These are phyloP conservation scores for Monosporozyma servazzii DNA, from an alignment of 805 yeast species.

Conservation along the genomic window DNA sequence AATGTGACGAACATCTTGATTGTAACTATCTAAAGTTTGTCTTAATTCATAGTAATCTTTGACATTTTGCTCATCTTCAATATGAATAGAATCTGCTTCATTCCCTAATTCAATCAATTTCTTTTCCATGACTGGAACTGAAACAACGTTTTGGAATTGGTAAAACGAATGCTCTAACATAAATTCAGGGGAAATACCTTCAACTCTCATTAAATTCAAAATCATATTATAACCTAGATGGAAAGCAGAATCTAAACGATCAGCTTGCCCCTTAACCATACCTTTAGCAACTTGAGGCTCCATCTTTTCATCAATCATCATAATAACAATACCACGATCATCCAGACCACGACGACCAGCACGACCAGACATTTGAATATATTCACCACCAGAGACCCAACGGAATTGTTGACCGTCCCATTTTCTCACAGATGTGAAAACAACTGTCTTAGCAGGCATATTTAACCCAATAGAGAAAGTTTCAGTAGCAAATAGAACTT, in stretches of 20 bases:
- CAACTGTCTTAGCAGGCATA: slow-evolving; percentile 99
- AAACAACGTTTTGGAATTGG: slow-evolving; percentile 88
- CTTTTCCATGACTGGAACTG: slow-evolving; percentile 77
- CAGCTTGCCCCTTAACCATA: slow-evolving; percentile 99
- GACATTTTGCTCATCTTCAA: slow-evolving; percentile 68
- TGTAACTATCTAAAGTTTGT: slow-evolving; percentile 60
- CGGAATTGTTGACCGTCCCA: slow-evolving; percentile 98
- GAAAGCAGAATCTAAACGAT: slow-evolving; percentile 93
- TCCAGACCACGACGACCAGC: slow-evolving; percentile 99
- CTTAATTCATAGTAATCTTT: slow-evolving; percentile 77
- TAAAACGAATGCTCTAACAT: slow-evolving; percentile 91
- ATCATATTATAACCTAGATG: slow-evolving; percentile 97
- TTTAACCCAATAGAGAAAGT: slow-evolving; percentile 96
- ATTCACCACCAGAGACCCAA: slow-evolving; percentile 99
- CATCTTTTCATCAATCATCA: slow-evolving; percentile 99
- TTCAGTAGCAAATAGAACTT: slow-evolving; percentile 94
- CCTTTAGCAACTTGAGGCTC: slow-evolving; percentile 99
- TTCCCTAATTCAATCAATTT: slow-evolving; percentile 47
- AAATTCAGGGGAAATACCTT: slow-evolving; percentile 95
- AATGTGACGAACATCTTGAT: slow-evolving; percentile 67
- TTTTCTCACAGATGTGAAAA: slow-evolving; percentile 91
- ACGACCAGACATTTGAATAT: slow-evolving; percentile 98
- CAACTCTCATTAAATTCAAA: slow-evolving; percentile 89
- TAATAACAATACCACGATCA: slow-evolving; percentile 97
- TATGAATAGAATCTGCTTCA: slow-evolving; percentile 39